Base-by-base conservation (phyloP, 495 filamentous ascomycete species). In the Gamarada debralockiae region DNA sequence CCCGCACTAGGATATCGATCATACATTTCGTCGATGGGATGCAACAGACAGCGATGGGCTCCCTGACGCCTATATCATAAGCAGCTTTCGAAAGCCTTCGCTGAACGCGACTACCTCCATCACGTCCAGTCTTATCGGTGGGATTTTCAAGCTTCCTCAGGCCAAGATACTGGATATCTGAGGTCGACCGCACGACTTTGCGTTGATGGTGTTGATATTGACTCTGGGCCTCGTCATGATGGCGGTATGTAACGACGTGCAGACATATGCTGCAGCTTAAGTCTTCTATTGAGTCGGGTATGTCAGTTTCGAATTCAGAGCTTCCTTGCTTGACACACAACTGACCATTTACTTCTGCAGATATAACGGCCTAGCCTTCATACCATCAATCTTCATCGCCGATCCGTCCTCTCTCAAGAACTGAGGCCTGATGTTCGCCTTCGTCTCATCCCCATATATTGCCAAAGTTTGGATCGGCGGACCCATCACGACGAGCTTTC, bases 101-200 rank as follows among this genome's bases (percentile, higher is more conserved):
- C 58, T 71, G 6, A 55, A 61, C 12, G 53, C 63, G 2, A 61
- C 65, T 22, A 65, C 59, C 29, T 48, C 46, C 15, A 53, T 82
- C 56, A 64, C 81, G 53, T 71, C 73, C 39, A 67, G 55, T 34
- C 64, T 89, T 55, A 78, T 88, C 52, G 83, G 78, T 50, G 85
- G 84, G 49, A 69, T 85, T 17, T 65, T 73, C 37, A 84, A 80
- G 50, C 68, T 87, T 27, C 74, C 83, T 0, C 64, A 85, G 10
- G 83, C 82, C 40, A 86, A 87, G 63, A 67, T 87, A 41, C 66
- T 86, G 55, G 81, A 89, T 58, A 67, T 83, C 22, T 87, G 78
- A 73, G 84, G 82, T 50, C 73, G 75, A 60, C 81, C 63, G 50
- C 77, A 57, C 61, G 69, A 58, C 9, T 62, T 66, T 25, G 31